A percentile compares a stretch with the other conserved stretches of the same genome.
Evolutionary conservation across 2,329 filamentous ascomycete species (phyloP).

Genomic region (Trichoderma citrinoviride): DNA sequence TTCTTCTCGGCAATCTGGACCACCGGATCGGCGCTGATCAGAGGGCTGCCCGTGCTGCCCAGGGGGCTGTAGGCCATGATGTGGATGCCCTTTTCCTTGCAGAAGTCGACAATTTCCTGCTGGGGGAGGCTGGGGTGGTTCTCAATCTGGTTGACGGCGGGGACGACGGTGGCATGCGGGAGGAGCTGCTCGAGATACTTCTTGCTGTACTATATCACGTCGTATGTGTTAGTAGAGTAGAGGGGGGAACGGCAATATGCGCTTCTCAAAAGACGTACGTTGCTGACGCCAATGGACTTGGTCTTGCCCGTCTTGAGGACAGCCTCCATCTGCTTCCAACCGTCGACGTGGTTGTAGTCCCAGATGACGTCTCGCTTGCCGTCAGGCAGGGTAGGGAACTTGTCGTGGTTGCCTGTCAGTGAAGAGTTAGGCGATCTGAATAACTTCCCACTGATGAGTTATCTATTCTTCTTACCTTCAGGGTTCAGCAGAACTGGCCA

Average conservation of each 20-base stretch:
- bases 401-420: conserved; percentile 60
- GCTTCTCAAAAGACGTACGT: conserved; percentile 37
- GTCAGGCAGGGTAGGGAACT: conserved; percentile 71
- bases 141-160: conserved; percentile 71
- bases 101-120: conserved; percentile 68
- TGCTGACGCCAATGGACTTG: conserved; percentile 54
- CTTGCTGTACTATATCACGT: conserved; percentile 47
- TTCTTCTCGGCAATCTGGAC: conserved; percentile 64
- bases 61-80: conserved; percentile 71
- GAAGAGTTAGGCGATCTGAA: not conserved
- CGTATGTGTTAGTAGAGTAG: not conserved
- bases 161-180: conserved; percentile 50
- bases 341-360: conserved; percentile 68
- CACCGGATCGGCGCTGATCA: conserved; percentile 61
- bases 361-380: conserved; percentile 71
- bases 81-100: conserved; percentile 65
- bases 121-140: conserved; percentile 71
- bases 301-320: conserved; percentile 59
- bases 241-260: not conserved
- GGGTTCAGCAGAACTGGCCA: conserved; percentile 83
- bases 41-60: conserved; percentile 61
- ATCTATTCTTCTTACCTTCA: conserved; percentile 49
- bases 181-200: conserved; percentile 56
- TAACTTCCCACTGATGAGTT: not conserved
- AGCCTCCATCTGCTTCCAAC: conserved; percentile 74